Conservation (phyloP, 768 basidiomycete species). For the Crassisporium funariophilum region DNA sequence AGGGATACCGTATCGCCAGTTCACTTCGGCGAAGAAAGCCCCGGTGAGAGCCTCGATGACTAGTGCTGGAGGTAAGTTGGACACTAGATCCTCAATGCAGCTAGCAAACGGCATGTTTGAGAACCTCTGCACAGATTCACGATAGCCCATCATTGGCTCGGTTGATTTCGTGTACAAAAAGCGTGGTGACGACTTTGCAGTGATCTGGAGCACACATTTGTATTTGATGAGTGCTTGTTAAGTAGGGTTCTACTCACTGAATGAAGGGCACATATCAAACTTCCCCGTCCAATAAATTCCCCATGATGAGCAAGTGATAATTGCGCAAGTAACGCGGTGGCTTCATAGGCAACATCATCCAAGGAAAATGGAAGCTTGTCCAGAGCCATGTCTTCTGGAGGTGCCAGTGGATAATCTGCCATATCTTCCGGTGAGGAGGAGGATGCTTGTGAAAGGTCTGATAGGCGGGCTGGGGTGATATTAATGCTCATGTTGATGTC, state of each 20-base stretch:
- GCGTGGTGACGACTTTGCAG: slow-evolving; percentile 32
- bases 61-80: slow-evolving; percentile 32
- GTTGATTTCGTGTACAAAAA: slow-evolving; percentile 46
- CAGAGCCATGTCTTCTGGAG: slow-evolving; percentile 3
- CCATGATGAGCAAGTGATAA: slow-evolving; percentile 48
- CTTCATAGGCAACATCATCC: slow-evolving; percentile 38
- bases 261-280: slow-evolving; percentile 47
- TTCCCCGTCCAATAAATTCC: slow-evolving; percentile 52
- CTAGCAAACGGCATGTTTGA: slow-evolving; percentile 23
- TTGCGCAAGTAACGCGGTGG: slow-evolving; percentile 43
- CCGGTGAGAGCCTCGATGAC: slow-evolving; percentile 37
- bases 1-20: slow-evolving; percentile 55
- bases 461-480: slow-evolving; percentile 10
- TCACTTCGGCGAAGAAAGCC: slow-evolving; percentile 45
- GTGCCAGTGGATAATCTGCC: not conserved
- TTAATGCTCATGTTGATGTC: slow-evolving; percentile 7
- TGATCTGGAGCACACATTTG: slow-evolving; percentile 30
- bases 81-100: slow-evolving; percentile 34
- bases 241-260: slow-evolving; percentile 32
- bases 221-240: not conserved
- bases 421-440: slow-evolving; percentile 12
- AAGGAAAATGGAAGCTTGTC: slow-evolving; percentile 17
- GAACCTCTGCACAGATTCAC: slow-evolving; percentile 23
- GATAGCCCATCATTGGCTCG: slow-evolving; percentile 31
- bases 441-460: slow-evolving; percentile 14